Evolutionary conservation across 148 eudicot genomes (phyloP), one percentile per base, ranked within the genome.

Genomic region (Beta vulgaris): DNA sequence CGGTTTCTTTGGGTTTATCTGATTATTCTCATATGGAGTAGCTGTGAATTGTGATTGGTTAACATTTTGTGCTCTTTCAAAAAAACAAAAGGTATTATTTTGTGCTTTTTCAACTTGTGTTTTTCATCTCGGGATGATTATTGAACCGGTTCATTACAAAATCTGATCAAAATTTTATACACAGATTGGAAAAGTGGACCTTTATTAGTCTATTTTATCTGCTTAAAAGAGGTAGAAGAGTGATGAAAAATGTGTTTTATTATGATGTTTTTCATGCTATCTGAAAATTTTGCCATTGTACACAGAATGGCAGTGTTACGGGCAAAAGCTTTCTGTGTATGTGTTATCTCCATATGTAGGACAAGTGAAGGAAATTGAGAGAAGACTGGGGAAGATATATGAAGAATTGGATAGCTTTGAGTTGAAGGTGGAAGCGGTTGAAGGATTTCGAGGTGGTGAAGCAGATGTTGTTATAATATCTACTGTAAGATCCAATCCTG

Each of bases 381-480:
- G 84, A 44, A 83, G 77, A 58, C 60, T 91, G 6, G 71, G 72
- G 21, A 40, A 76, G 40, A 84, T 71, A 31, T 86, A 81, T 59
- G 79, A 78, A 10, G 68, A 72, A 6, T 29, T 36, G 14, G 57
- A 29, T 7, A 72, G 61, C 29, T 80, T 91, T 60, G 54, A 57
- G 19, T 80, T 86, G 16, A 78, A 83, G 37, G 87, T 86, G 18
- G 77, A 75, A 37, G 71, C 90, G 0, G 64, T 87, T 65, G 89
- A 91, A 73, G 91, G 85, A 0, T 86, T 84, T 79, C 87, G 85
- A 68, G 91, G 90, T 6, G 84, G 85, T 2, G 87, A 86, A 76
- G 87, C 86, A 26, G 93, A 91, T 60, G 39, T 91, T 9, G 71
- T 91, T 6, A 88, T 91, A 18, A 32, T 91, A 40, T 89, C 92